Conservation (phyloP, 352 stramenopile genomes). For the Pythium phragmitis region DNA sequence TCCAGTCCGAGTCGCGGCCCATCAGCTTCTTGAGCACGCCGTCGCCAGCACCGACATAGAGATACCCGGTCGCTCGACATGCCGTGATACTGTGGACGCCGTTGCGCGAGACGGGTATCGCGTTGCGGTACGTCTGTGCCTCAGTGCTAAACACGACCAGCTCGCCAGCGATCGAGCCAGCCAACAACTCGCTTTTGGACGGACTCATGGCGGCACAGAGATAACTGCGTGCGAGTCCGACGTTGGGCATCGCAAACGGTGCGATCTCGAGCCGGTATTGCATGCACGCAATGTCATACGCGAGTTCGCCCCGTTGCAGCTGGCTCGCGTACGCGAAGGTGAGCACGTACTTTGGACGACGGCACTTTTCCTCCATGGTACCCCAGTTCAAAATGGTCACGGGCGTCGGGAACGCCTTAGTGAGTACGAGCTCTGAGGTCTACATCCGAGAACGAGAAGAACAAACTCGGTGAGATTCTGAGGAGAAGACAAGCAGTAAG, state of each 20-base stretch:
- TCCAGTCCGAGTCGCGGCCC: constrained; percentile 79
- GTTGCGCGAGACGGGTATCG: constrained; percentile 59
- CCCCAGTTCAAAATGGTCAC: constrained; percentile 75
- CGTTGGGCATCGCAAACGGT: constrained; percentile 67
- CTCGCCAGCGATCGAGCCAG: constrained; percentile 70
- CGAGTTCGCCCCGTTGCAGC: constrained; percentile 54
- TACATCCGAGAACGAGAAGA: constrained; percentile 18
- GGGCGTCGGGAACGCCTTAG: constrained; percentile 59
- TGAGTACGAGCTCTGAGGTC: constrained; percentile 71
- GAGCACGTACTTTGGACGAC: constrained; percentile 65
- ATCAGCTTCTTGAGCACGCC: constrained; percentile 85
- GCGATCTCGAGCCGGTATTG: constrained; percentile 76
- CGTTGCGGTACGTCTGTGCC: constrained; percentile 58
- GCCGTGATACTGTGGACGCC: constrained; percentile 76
- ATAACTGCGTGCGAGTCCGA: constrained; percentile 67
- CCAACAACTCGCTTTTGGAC: constrained; percentile 54
- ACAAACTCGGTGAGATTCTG: neutral
- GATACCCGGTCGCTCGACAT: constrained; percentile 51
- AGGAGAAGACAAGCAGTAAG: neutral
- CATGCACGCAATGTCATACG: constrained; percentile 76
- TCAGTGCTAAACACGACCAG: constrained; percentile 87
- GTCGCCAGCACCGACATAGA: constrained; percentile 86
- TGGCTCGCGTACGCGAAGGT: constrained; percentile 70
- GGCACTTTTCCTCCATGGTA: constrained; percentile 61
- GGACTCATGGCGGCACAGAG: constrained; percentile 60